Evolutionary conservation across 495 filamentous ascomycete genomes (phyloP).

Genomic region (Penicillium argentinense): DNA sequence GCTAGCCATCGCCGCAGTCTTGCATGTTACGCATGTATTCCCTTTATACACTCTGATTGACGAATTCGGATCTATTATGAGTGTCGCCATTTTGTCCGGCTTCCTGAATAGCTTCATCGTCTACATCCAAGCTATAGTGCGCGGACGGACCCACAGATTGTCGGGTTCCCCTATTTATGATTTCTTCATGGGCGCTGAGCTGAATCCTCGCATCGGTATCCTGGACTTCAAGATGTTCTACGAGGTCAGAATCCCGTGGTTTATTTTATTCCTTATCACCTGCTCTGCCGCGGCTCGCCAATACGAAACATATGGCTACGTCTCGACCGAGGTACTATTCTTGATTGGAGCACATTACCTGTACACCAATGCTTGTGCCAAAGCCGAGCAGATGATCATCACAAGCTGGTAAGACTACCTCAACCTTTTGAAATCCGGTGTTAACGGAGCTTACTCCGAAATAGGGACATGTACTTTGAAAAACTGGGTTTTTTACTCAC

Average conservation of each 20-base stretch:
- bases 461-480: slow-evolving; percentile 94
- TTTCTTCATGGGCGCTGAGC: slow-evolving; percentile 98
- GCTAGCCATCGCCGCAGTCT: slow-evolving; percentile 58
- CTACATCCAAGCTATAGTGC: slow-evolving; percentile 72
- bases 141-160: slow-evolving; percentile 85
- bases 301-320: slow-evolving; percentile 83
- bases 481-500: slow-evolving; percentile 99
- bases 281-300: slow-evolving; percentile 78
- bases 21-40: slow-evolving; percentile 80
- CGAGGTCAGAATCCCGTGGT: slow-evolving; percentile 95
- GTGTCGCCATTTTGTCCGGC: slow-evolving; percentile 82
- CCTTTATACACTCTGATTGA: slow-evolving; percentile 81
- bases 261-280: slow-evolving; percentile 77
- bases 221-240: slow-evolving; percentile 99
- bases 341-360: slow-evolving; percentile 86
- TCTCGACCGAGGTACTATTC: slow-evolving; percentile 81
- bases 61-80: slow-evolving; percentile 84
- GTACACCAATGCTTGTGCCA: slow-evolving; percentile 91
- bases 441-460: not conserved
- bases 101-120: slow-evolving; percentile 72
- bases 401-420: slow-evolving; percentile 60
- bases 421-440: not conserved
- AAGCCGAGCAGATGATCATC: slow-evolving; percentile 90
- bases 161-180: slow-evolving; percentile 88
- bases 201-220: slow-evolving; percentile 87